Base-by-base conservation (phyloP, 23 red algal genomes). In the Chondrus crispus region DNA sequence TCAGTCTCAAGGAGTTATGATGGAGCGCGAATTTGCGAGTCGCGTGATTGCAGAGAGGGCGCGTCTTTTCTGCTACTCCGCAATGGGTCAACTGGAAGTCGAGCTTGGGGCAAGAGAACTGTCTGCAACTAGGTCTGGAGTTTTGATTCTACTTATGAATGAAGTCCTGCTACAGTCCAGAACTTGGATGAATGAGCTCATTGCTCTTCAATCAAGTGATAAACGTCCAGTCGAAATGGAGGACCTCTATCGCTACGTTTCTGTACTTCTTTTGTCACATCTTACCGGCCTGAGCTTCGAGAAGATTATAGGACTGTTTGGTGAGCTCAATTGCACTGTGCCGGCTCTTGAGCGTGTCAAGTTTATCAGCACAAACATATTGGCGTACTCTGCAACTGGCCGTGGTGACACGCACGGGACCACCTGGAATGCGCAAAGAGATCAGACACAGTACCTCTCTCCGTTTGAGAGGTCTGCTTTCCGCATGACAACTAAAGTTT, bases 171-270 rank as follows among this genome's bases (percentile, higher is more conserved):
- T 20, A 22, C 78, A 82, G 51, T 57, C 19, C 78, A 50, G 1
- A n/a, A 35, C 26, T 43, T 60, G 78, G 78, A 50, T 82, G 48
- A 82, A 53, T 51, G 47, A 57, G 78, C 28, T 22, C 30, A 82
- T 82, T 30, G 0, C 20, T 24, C 46, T 82, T 20, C 42, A 57
- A 26, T 33, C 8, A 24, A 50, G 8, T 36, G 30, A 50, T 30
- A 24, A 50, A 32, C 52, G 22, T 24, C 30, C 78, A 20, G 46
- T 82, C n/a, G 7, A 50, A 26, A 36, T 82, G 78, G 47, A 33
- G 24, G 48, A 82, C 46, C 26, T 82, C 44, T 82, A 82, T 38
- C 30, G 78, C 30, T 82, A 57, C 51, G 51, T 82, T 29, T 50
- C 1, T 28, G 78, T 82, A 24, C 22, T 82, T 22, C 30, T 57